phyloP scores from a whole-genome alignment of 768 basidiomycete species.

The Tephrocybe sp. region DNA sequence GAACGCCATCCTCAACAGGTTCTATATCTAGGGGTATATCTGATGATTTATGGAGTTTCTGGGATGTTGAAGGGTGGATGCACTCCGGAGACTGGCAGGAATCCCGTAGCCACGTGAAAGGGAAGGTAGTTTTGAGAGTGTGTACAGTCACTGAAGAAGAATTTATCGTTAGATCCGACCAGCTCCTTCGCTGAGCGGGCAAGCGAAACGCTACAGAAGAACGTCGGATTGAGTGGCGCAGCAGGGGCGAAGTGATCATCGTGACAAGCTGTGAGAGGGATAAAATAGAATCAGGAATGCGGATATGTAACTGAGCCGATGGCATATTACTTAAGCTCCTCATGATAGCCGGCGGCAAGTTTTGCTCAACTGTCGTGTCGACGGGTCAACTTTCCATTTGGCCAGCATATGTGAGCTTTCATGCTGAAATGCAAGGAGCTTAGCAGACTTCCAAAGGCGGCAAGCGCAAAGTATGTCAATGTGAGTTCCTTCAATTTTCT shows the following conservation, averaged over 20 bases:
- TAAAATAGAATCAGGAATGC: too few species aligned
- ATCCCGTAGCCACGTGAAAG: constrained; percentile 83
- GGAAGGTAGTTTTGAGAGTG: constrained; percentile 46
- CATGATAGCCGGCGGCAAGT: too few species aligned
- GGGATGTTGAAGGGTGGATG: constrained; percentile 74
- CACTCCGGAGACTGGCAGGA: constrained; percentile 70
- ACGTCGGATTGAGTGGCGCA: background rate
- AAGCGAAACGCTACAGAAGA: background rate
- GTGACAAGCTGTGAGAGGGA: background rate
- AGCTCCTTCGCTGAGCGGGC: constrained; percentile 2
- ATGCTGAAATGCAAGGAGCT: constrained; percentile 32
- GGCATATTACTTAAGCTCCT: too few species aligned
- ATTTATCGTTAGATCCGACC: constrained; percentile 23
- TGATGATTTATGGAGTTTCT: constrained; percentile 73
- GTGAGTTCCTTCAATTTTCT: constrained; percentile 22
- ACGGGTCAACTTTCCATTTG: background rate
- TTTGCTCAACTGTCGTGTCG: background rate
- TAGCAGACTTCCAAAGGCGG: constrained; percentile 30
- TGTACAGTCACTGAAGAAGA: constrained; percentile 34
- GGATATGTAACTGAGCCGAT: too few species aligned
- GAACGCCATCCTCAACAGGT: constrained; percentile 43
- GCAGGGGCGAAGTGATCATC: background rate
- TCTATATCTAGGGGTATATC: constrained; percentile 56
- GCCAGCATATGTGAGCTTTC: background rate
- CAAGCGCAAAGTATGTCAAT: constrained; percentile 32